Percentiles rank a stretch among this genome's conserved stretches.
These are phyloP conservation scores for Vaccinium vitisidaea DNA, from an alignment of 148 eudicot species.

Conservation along the genomic window DNA sequence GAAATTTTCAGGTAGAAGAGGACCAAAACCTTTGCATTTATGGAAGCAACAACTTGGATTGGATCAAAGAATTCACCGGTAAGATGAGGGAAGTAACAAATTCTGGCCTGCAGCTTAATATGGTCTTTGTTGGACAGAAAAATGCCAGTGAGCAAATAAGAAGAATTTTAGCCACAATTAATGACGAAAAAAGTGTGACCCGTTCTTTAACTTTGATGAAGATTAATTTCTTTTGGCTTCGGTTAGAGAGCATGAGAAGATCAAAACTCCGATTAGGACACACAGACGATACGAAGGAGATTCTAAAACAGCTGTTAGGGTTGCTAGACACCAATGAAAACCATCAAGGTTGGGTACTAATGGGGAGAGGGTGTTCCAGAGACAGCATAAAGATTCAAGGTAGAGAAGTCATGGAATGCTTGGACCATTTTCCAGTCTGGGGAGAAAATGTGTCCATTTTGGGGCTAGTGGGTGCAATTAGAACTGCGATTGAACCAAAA, in stretches of 20 bases:
- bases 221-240: constrained; percentile 52
- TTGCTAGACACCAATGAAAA: constrained; percentile 30
- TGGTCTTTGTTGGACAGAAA: constrained; percentile 50
- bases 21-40: constrained; percentile 56
- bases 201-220: constrained; percentile 31
- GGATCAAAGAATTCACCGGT: constrained; percentile 52
- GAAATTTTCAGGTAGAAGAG: constrained; percentile 50
- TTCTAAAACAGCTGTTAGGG: constrained; percentile 31
- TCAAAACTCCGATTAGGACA: constrained; percentile 32
- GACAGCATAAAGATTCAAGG: constrained; percentile 43
- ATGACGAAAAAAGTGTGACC: constrained; percentile 34
- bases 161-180: constrained; percentile 31
- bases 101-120: constrained; percentile 41
- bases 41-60: constrained; percentile 49
- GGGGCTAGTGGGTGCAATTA: constrained; percentile 57
- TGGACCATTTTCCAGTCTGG: constrained; percentile 33
- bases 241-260: constrained; percentile 56
- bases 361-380: constrained; percentile 43
- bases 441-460: constrained; percentile 30
- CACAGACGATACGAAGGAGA: constrained; percentile 25
- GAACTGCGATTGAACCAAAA: constrained; percentile 31
- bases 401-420: constrained; percentile 23
- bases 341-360: constrained; percentile 49
- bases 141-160: constrained; percentile 26
- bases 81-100: constrained; percentile 31